Percentiles rank a stretch among this genome's conserved stretches.
Evolutionary conservation across 2,329 filamentous ascomycete species (phyloP).

Genomic region (Phialemonium atrogriseum): DNA sequence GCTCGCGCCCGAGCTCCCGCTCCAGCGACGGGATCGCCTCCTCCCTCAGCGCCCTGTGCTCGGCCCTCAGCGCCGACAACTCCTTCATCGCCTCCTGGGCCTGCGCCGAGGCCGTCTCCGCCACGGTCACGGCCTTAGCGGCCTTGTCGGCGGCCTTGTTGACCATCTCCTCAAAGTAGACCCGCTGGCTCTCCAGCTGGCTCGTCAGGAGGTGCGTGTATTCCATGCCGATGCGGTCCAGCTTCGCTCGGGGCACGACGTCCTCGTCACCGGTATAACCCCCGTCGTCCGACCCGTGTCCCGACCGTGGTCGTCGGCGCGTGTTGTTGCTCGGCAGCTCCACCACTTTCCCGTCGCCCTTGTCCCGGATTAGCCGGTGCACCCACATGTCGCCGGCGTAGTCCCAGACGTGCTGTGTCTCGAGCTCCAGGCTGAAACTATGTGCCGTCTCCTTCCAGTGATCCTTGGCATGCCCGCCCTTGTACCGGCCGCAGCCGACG

Average conservation of each 20-base stretch:
- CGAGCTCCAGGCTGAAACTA: conserved; percentile 85
- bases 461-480: conserved; percentile 84
- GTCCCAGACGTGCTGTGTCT: conserved; percentile 95
- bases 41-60: conserved; percentile 41
- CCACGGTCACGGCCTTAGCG: conserved; percentile 58
- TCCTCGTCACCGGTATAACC: conserved; percentile 28
- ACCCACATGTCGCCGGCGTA: conserved; percentile 95
- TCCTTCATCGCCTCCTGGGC: conserved; percentile 41
- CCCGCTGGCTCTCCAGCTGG: conserved; percentile 84
- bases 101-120: conserved; percentile 50
- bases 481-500: conserved; percentile 90
- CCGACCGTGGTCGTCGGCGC: conserved; percentile 17
- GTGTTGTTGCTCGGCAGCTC: conserved; percentile 59
- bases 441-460: conserved; percentile 89
- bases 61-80: conserved; percentile 41
- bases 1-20: conserved; percentile 61
- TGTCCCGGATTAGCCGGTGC: conserved; percentile 88
- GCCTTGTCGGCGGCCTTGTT: conserved; percentile 87
- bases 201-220: conserved; percentile 91
- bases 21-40: conserved; percentile 62
- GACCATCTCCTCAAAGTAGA: conserved; percentile 91
- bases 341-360: conserved; percentile 84
- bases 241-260: conserved; percentile 60
- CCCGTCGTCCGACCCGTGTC: conserved; percentile 7
- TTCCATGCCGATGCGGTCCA: conserved; percentile 77